Evolutionary conservation across 805 yeast species (phyloP).

Genomic region (Hagleromyces aurorensis): DNA sequence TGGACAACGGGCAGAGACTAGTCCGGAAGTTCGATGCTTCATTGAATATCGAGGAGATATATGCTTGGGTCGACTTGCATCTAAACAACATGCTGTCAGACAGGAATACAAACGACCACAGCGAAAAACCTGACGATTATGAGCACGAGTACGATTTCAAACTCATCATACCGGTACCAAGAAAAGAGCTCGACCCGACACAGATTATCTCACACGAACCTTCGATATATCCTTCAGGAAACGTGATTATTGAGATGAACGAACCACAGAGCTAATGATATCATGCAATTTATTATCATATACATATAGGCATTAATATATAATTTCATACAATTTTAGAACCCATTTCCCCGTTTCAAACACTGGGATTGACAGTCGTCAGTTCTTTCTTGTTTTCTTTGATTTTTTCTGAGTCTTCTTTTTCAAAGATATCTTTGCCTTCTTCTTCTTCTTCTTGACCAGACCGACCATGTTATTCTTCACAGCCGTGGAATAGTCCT

Average conservation of each 20-base stretch:
- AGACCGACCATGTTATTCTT: slow-evolving; percentile 70
- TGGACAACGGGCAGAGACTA: slow-evolving; percentile 54
- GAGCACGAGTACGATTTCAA: slow-evolving; percentile 41
- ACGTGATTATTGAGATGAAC: slow-evolving; percentile 41
- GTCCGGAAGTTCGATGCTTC: slow-evolving; percentile 41
- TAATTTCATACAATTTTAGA: slow-evolving; percentile 2
- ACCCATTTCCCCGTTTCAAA: background rate
- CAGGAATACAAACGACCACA: slow-evolving; percentile 11
- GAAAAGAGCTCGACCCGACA: slow-evolving; percentile 36
- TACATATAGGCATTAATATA: slow-evolving; percentile 5
- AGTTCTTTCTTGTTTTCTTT: slow-evolving; percentile 6
- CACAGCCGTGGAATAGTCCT: slow-evolving; percentile 56
- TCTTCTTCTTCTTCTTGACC: slow-evolving; percentile 72
- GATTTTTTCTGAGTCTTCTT: slow-evolving; percentile 9
- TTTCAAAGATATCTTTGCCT: slow-evolving; percentile 34
- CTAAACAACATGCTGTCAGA: slow-evolving; percentile 23
- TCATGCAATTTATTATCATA: background rate
- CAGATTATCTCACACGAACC: slow-evolving; percentile 36
- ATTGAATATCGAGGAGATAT: slow-evolving; percentile 51
- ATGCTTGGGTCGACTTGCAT: slow-evolving; percentile 58
- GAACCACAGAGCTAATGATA: slow-evolving; percentile 1
- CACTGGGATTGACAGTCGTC: slow-evolving; percentile 6
- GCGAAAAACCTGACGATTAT: slow-evolving; percentile 34
- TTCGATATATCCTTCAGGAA: slow-evolving; percentile 57
- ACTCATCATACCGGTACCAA: slow-evolving; percentile 50